phyloP scores from a whole-genome alignment of 1,139 yeast genomes.

The Dujonia santamariae region DNA sequence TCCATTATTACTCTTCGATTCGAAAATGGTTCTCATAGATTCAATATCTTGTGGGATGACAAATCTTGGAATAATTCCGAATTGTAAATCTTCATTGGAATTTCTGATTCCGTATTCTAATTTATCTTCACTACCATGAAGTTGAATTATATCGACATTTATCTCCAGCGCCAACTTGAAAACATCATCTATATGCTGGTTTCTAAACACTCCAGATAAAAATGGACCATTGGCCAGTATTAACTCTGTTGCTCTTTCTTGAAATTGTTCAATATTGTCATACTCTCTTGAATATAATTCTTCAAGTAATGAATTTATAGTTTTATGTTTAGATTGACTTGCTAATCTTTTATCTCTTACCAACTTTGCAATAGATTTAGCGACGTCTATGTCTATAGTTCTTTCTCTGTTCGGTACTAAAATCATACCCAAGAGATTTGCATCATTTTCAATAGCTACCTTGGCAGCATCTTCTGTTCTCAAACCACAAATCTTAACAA shows the following conservation, averaged over 20 bases:
- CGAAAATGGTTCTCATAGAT: slow-evolving; percentile 19
- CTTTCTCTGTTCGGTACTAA: slow-evolving; percentile 80
- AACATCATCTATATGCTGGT: slow-evolving; percentile 70
- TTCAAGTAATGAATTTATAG: slow-evolving; percentile 19
- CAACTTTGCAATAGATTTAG: slow-evolving; percentile 47
- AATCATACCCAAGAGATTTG: slow-evolving; percentile 79
- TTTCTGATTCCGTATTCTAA: slow-evolving; percentile 45
- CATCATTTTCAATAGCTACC: slow-evolving; percentile 65
- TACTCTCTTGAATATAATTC: slow-evolving; percentile 12
- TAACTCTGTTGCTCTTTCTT: slow-evolving; percentile 24
- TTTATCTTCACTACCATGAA: slow-evolving; percentile 83
- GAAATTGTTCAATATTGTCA: slow-evolving; percentile 29
- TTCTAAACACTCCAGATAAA: slow-evolving; percentile 87
- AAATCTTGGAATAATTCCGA: slow-evolving; percentile 73
- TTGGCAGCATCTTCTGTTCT: slow-evolving; percentile 65
- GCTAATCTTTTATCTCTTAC: slow-evolving; percentile 21
- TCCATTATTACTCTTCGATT: slow-evolving; percentile 16
- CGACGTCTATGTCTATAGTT: slow-evolving; percentile 57
- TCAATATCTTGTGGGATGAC: slow-evolving; percentile 54
- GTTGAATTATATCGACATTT: slow-evolving; percentile 73
- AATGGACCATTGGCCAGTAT: slow-evolving; percentile 58
- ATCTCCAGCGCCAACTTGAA: slow-evolving; percentile 42
- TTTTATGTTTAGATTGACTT: slow-evolving; percentile 16
- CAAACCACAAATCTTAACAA: slow-evolving; percentile 84
- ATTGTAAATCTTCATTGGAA: slow-evolving; percentile 16